A percentile compares a stretch with the other conserved stretches of the same genome.
phyloP scores from a whole-genome alignment of 2,329 filamentous ascomycete genomes.

The Penicillium italicum region DNA sequence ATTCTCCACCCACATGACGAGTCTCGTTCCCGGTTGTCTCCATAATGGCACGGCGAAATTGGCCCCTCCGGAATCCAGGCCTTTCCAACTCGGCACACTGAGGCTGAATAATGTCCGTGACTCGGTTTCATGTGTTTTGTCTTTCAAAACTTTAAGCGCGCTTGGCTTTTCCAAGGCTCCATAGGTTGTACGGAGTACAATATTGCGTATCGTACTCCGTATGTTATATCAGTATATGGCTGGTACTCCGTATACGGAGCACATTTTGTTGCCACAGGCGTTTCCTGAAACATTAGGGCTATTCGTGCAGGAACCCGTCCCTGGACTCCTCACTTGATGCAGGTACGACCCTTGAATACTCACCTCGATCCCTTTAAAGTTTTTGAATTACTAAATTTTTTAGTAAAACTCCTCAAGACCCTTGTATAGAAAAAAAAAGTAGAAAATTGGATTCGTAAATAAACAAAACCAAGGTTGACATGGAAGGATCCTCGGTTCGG shows the following conservation, averaged over 20 bases:
- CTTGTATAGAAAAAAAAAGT: background rate
- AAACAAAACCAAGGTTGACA: conserved; percentile 5
- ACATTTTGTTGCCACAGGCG: background rate
- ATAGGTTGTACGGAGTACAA: background rate
- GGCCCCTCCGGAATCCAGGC: conserved; percentile 2
- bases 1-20: conserved; percentile 8
- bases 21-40: background rate
- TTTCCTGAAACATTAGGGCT: conserved; percentile 7
- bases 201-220: background rate
- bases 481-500: conserved; percentile 11
- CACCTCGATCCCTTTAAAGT: background rate
- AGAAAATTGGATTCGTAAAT: background rate
- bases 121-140: background rate
- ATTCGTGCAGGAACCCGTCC: conserved; percentile 1
- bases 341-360: background rate
- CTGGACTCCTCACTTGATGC: conserved; percentile 1
- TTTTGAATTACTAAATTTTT: too few relatives aligned
- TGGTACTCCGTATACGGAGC: background rate
- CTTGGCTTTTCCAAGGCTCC: background rate
- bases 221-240: background rate
- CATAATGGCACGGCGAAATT: background rate
- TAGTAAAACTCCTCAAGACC: too few relatives aligned
- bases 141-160: background rate
- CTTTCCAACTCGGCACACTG: background rate
- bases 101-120: background rate